Evolutionary conservation across 108 stramenopile genomes (phyloP).

Genomic region (Discostella stelligeroides): DNA sequence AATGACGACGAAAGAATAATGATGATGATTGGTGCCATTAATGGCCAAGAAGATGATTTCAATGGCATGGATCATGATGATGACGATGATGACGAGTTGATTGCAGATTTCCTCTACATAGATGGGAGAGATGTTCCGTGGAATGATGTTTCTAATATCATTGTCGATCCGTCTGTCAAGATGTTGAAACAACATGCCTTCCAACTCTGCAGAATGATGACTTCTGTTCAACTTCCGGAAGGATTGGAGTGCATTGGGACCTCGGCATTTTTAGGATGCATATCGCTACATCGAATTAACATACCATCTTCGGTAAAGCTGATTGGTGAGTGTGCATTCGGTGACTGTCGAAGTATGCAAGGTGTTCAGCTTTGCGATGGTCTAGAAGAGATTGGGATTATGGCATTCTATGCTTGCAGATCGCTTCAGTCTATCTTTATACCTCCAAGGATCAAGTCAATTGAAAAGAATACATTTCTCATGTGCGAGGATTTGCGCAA

Average conservation of each 20-base stretch:
- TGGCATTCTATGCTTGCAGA: not conserved
- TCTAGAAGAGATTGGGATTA: not conserved
- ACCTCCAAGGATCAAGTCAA: not conserved
- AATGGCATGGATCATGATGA: no score
- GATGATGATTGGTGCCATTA: no score
- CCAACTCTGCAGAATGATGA: no score
- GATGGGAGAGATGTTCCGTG: no score
- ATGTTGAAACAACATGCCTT: no score
- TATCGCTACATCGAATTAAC: not conserved
- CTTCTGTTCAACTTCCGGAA: not conserved
- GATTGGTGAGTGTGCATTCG: not conserved
- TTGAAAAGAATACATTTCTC: not conserved
- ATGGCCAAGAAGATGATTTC: no score
- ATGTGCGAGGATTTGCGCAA: not conserved
- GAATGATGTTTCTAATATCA: no score
- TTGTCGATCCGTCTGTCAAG: no score
- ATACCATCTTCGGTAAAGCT: not conserved
- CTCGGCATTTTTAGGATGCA: not conserved
- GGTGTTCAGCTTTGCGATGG: not conserved
- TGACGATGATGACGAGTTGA: no score
- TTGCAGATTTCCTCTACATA: no score
- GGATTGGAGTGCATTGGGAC: not conserved
- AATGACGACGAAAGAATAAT: no score
- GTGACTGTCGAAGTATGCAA: not conserved
- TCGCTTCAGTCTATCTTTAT: not conserved